phyloP scores from a whole-genome alignment of 179 eudicot genomes.

The Silene noctiflora region DNA sequence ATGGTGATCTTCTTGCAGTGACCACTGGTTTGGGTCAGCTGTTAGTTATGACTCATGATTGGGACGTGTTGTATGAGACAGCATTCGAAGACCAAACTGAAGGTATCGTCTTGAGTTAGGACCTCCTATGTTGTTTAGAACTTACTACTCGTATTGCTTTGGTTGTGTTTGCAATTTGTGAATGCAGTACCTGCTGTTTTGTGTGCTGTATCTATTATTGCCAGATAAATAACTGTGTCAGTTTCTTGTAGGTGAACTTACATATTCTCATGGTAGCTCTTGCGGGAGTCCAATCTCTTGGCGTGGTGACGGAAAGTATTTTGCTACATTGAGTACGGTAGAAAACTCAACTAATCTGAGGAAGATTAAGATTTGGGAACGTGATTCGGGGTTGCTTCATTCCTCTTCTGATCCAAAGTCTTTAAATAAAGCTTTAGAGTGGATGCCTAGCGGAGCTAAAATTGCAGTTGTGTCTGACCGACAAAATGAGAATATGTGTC shows the following conservation, averaged over 20 bases:
- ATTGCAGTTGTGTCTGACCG: conserved; percentile 63
- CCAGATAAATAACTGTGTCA: conserved; percentile 10
- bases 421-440: conserved; percentile 57
- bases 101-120: conserved; percentile 81
- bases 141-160: not conserved
- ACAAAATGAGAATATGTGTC: conserved; percentile 50
- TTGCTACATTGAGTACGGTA: conserved; percentile 69
- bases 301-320: conserved; percentile 95
- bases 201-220: not conserved
- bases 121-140: conserved; percentile 19
- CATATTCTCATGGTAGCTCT: conserved; percentile 25
- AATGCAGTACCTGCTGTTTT: not conserved
- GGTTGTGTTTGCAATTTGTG: not conserved
- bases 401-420: conserved; percentile 76
- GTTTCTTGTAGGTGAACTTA: conserved; percentile 45
- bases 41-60: conserved; percentile 86
- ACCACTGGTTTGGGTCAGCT: conserved; percentile 82
- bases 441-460: conserved; percentile 96
- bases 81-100: conserved; percentile 61
- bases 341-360: conserved; percentile 42
- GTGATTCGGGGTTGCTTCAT: conserved; percentile 75
- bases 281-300: conserved; percentile 57
- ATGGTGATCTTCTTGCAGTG: conserved; percentile 87
- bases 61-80: conserved; percentile 86
- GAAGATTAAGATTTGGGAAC: conserved; percentile 89